Base-by-base conservation (phyloP, 23 red algal genomes). In the Agarophyton chilense region DNA sequence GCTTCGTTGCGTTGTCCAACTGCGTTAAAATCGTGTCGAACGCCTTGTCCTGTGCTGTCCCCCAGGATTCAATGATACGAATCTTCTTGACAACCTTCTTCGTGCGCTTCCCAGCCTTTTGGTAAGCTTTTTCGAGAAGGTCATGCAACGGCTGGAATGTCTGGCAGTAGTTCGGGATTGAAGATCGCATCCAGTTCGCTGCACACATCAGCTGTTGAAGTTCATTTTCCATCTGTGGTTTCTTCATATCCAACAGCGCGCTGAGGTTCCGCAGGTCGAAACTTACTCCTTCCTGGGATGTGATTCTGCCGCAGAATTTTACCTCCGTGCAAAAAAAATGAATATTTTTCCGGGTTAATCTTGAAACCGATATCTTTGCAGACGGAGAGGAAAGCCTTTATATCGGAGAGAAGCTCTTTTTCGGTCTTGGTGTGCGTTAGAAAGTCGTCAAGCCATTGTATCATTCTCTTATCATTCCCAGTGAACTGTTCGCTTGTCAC, bases 391-490 rank as follows among this genome's bases (percentile, higher is more conserved):
- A 87, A 72, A 31, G 63, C 54, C 28, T 4, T 11, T 41, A 86
- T 75, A 41, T 53, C 67, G 22, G 21, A 3, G 4, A 75, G 14
- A 28, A 87, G 61, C 24, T 18, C 75, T 41, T n/a, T n/a, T 56
- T 86, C 82, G 39, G 19, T 87, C 67, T 8, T 39, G 22, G 64
- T 36, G 44, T 87, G 12, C 29, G 75, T 52, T 4, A 71, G 35
- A 46, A 87, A 87, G 28, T 87, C 83, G 49, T 75, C 63, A 1
- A 87, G 62, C 83, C 83, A 87, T 57, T 87, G 65, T 12, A 87
- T 16, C 31, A 87, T 54, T 7, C 55, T 14, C 54, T 87, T 14
- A 14, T 41, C 46, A 16, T 32, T 58, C 4, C 49, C 64, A 10
- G 5, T 0, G 1, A 87, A 87, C 19, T 3, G 5, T 41, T 72